These are phyloP conservation scores for Nicotiana undulata DNA, from an alignment of 257 asterid species.

Conservation along the genomic window DNA sequence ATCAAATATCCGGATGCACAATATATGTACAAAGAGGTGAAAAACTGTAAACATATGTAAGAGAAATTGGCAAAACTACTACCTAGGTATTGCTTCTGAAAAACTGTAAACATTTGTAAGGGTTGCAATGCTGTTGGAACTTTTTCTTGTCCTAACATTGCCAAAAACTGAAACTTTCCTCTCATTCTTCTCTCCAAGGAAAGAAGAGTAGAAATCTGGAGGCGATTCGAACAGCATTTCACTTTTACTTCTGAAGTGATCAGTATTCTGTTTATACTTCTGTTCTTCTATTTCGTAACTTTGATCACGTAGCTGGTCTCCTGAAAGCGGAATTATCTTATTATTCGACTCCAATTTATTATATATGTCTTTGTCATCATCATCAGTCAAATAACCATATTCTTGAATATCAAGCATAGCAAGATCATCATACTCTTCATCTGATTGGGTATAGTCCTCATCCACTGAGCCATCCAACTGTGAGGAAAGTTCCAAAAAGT, in stretches of 20 bases:
- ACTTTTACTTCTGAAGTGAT: conserved; percentile 27
- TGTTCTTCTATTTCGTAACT: conserved; percentile 15
- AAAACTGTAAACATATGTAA: no score
- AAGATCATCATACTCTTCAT: conserved; percentile 89
- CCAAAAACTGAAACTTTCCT: conserved; percentile 19
- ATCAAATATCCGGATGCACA: background rate
- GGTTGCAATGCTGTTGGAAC: conserved; percentile 23
- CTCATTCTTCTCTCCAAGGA: conserved; percentile 25
- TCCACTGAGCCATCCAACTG: conserved; percentile 95
- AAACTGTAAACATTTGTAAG: conserved; percentile 9
- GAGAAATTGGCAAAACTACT: background rate
- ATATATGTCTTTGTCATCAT: conserved; percentile 34
- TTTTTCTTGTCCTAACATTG: conserved; percentile 27
- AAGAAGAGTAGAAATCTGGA: conserved; percentile 15
- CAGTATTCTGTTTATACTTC: conserved; percentile 31
- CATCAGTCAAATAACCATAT: conserved; percentile 46
- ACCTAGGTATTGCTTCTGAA: conserved; percentile 5
- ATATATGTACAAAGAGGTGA: background rate
- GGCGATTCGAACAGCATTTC: conserved; percentile 30
- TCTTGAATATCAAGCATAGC: conserved; percentile 57
- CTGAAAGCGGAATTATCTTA: background rate
- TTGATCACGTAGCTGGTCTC: conserved; percentile 13
- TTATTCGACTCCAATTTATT: conserved; percentile 14
- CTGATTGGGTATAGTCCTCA: conserved; percentile 72
- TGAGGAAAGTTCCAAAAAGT: background rate